phyloP scores from a whole-genome alignment of 2,329 filamentous ascomycete genomes.

The Trichoderma aggressivum region DNA sequence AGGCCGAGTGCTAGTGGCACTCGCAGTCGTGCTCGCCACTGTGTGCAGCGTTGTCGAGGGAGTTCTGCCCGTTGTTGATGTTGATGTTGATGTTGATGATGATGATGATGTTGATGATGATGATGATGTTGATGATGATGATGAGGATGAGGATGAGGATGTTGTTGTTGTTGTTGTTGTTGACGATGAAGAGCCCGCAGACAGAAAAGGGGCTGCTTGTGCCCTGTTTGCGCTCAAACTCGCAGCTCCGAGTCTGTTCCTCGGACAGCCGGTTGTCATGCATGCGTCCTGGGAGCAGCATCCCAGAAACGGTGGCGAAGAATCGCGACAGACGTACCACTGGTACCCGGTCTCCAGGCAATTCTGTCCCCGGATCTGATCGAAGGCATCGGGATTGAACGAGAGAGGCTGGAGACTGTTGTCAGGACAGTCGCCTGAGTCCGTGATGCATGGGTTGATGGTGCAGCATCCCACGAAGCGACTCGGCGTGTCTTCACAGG shows the following conservation, averaged over 20 bases:
- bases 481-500: conserved; percentile 31
- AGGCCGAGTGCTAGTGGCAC: neutral
- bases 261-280: conserved; percentile 25
- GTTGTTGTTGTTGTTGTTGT: neutral
- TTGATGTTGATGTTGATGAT: neutral
- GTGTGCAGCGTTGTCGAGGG: neutral
- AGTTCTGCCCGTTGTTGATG: neutral
- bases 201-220: conserved; percentile 10
- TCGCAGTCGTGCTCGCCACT: neutral
- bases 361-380: conserved; percentile 30
- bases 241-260: conserved; percentile 25
- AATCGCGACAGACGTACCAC: conserved; percentile 36
- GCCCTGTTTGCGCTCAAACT: conserved; percentile 23
- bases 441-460: conserved; percentile 33
- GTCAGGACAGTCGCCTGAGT: conserved; percentile 34
- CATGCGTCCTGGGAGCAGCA: conserved; percentile 34
- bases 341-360: conserved; percentile 27
- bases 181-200: neutral
- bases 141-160: too few relatives aligned
- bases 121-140: neutral
- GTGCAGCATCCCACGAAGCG: conserved; percentile 43
- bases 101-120: neutral
- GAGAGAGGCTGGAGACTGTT: conserved; percentile 26
- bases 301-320: conserved; percentile 36
- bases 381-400: conserved; percentile 28